Base-by-base conservation (phyloP, 768 basidiomycete genomes). In the Termitomyces sp. region DNA sequence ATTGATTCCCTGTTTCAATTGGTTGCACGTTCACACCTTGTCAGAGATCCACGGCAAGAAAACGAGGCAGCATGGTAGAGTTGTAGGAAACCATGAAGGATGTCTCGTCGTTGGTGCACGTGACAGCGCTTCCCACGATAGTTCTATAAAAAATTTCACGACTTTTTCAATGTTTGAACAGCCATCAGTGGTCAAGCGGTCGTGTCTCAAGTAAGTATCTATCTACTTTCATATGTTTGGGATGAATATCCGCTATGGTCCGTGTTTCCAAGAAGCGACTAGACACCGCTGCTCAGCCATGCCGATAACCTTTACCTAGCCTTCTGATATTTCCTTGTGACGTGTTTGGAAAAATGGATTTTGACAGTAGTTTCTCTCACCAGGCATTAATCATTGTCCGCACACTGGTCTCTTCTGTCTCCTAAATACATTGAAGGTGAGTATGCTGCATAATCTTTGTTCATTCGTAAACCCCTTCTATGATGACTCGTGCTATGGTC, bases 211-310 rank as follows among this genome's bases (percentile, higher is more conserved):
- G 57, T 58, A 54, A 55, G 54, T 46, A 20, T 36, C 20, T 44
- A 6, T 42, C 18, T 36, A 20, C 16, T 33, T 20, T n/a, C n/a
- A 1, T 24, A 24, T 30, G 11, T 59, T 62, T 68, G 66, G 81
- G 87, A 92, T 90, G 89, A 91, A 73, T 73, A 63, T 70, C 64
- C 71, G 89, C 89, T 89, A 89, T 92, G 92, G 91, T 92, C 89
- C 89, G 89, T 92, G 90, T 91, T 92, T 88, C 90, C 82, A 84
- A 91, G 88, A 83, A 83, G 86, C 84, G 90, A 84, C 75, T 85
- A 92, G 89, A 91, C 86, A 87, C 81, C 89, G 85, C 86, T 83
- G 81, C 74, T 75, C 73, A 74, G 81, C 70, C 71, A 78, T 90
- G 89, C 87, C 78, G 89, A 91, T 65, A 88, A 42, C 20, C 20